phyloP scores from a whole-genome alignment of 2,329 filamentous ascomycete species.

The Aspergillus piperis region DNA sequence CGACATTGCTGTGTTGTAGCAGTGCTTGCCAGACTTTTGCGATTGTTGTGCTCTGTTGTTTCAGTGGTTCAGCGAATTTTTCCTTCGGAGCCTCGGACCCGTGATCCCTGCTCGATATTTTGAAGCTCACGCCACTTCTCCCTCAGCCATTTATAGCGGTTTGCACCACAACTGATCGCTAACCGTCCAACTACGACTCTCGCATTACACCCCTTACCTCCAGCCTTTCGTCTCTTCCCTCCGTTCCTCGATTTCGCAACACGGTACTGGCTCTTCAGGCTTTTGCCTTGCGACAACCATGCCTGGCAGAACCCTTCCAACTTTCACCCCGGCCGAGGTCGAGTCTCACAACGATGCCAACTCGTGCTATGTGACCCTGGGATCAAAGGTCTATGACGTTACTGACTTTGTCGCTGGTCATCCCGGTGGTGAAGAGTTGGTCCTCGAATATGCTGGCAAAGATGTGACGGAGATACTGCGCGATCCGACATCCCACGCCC shows the following conservation, averaged over 20 bases:
- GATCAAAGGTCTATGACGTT: conserved; percentile 89
- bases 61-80: conserved; percentile 12
- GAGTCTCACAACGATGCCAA: conserved; percentile 74
- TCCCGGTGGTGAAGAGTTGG: conserved; percentile 83
- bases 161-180: conserved; percentile 10
- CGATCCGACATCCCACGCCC: conserved; percentile 78
- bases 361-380: conserved; percentile 92
- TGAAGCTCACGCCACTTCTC: conserved; percentile 28
- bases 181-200: conserved; percentile 12
- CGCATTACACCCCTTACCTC: conserved; percentile 10
- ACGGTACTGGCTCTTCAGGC: conserved; percentile 2
- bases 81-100: conserved; percentile 24
- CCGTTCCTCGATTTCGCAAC: neutral
- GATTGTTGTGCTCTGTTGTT: neutral
- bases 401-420: conserved; percentile 89
- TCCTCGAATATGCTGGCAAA: conserved; percentile 86
- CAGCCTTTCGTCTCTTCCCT: neutral
- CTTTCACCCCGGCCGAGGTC: conserved; percentile 78
- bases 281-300: conserved; percentile 51
- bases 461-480: conserved; percentile 81
- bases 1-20: neutral
- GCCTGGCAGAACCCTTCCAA: conserved; percentile 80
- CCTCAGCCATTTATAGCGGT: conserved; percentile 19
- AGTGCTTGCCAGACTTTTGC: neutral
- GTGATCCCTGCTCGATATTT: conserved; percentile 19